Base-by-base conservation (phyloP, 129 eudicot species). In the Chrysanthemum makinoi region DNA sequence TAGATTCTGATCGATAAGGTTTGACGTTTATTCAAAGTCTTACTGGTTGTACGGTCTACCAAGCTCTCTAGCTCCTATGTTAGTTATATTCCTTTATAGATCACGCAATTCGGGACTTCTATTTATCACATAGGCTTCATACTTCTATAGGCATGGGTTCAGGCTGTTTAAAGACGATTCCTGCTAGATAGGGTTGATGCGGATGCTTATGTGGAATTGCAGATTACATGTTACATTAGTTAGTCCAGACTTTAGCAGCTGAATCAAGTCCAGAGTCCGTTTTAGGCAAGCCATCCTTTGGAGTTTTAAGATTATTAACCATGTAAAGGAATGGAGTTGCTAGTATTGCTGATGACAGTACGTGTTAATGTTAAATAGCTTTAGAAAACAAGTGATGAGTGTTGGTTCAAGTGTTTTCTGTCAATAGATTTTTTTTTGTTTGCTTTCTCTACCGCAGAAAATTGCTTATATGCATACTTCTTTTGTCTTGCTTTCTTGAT, bases 361-460 rank as follows among this genome's bases (percentile, higher is more conserved):
- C 44, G 16, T 65, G 66, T 24, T 46, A 22, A 55, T 18, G 48
- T 75, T 15, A 44, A 65, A 20, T 65, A 65, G 51, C 79, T 66
- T 58, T 30, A 46, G 73, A 55, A 55, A 43, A 43, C 9, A 20
- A 44, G 43, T 43, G 73, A 20, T 4, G 43, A 39, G 56, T 65
- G 53, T 43, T 24, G 51, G 50, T 58, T 28, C 47, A 47, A 24
- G 59, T 66, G 22, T 9, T 46, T 67, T 19, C 62, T 52, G 22
- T 71, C 60, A 12, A 17, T 48, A n/a, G 30, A 52, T 4, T 43
- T 22, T 12, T 20, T 30, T 51, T 22, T 11, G 1, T 58, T 63
- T 22, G 13, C 24, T 70, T 51, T 60, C 30, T 16, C 52, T 0
- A 14, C 51, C 13, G 5, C 28, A 26, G 11, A 53, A 62, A 65